Conservation (phyloP, 495 filamentous ascomycete genomes). For the Chaetomidium leptoderma region DNA sequence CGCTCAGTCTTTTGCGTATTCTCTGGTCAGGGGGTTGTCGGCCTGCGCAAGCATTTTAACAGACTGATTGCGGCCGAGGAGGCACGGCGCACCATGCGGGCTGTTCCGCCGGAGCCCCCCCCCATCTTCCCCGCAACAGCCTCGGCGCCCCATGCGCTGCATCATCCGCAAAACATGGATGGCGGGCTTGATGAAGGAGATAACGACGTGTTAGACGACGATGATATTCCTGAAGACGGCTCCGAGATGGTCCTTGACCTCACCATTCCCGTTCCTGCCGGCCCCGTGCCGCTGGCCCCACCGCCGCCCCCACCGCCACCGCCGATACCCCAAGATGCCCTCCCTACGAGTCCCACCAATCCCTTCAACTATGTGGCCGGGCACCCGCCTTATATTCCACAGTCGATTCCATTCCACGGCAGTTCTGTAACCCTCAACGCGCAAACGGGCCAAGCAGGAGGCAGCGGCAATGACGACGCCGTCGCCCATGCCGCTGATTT, state of each 20-base stretch:
- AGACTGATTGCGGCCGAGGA: slow-evolving; percentile 32
- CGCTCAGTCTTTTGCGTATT: slow-evolving; percentile 96
- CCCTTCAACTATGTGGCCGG: slow-evolving; percentile 23
- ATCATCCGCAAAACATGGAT: slow-evolving; percentile 26
- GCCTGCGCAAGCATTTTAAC: slow-evolving; percentile 75
- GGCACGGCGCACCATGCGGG: slow-evolving; percentile 8
- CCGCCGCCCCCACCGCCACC: too few species aligned
- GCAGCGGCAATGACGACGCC: too few species aligned
- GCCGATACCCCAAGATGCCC: too few species aligned
- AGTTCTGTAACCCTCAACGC: not conserved
- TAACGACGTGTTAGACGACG: slow-evolving; percentile 38
- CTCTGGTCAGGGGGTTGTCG: slow-evolving; percentile 76
- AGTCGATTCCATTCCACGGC: not conserved
- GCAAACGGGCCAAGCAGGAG: not conserved
- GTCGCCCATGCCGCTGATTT: not conserved
- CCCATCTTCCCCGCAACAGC: slow-evolving; percentile 6
- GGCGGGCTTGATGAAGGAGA: slow-evolving; percentile 35
- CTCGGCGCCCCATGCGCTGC: not conserved
- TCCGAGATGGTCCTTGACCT: slow-evolving; percentile 41
- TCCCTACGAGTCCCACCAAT: not conserved
- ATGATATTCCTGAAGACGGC: slow-evolving; percentile 42
- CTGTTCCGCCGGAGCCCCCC: not conserved
- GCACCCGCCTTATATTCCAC: slow-evolving; percentile 14
- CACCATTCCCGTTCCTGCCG: not conserved
- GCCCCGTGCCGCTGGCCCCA: too few species aligned